Evolutionary conservation across 306 rosid species (phyloP).

Genomic region (cucumber (Cucumis sativus)): Cucumber_9930_V3 NC_026661.2:18475001-18475500

Average conservation of each 20-base stretch:
- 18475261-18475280: neutral
- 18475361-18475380: no score
- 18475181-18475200: conserved; percentile 75
- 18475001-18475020: no score
- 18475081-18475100: neutral
- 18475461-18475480: no score
- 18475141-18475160: conserved; percentile 73
- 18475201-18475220: conserved; percentile 80
- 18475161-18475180: conserved; percentile 61
- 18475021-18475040: no score
- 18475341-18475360: no score
- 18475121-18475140: conserved; percentile 42
- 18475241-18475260: no score
- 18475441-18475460: no score
- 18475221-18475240: conserved; percentile 24
- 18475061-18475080: neutral
- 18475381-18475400: no score
- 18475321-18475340: neutral
- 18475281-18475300: neutral
- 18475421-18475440: no score
- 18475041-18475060: neutral
- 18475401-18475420: no score
- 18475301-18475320: neutral
- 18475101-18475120: neutral
- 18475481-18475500: no score